phyloP scores from a whole-genome alignment of 1,284 basidiomycete genomes.

The Hemileia vastatrix region DNA sequence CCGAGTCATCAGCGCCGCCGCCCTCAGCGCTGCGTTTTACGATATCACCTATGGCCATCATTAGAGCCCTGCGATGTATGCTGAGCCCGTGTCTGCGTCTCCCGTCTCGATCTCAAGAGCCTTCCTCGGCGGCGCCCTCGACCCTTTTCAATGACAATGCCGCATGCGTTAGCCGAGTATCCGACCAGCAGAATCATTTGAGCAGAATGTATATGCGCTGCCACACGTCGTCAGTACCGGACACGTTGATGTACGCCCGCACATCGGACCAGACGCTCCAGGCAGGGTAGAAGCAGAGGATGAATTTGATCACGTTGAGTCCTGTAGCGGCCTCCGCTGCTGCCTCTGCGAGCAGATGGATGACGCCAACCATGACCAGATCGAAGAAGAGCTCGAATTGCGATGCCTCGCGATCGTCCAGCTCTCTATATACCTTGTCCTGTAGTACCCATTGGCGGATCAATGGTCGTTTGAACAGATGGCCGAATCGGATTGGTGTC shows the following conservation, averaged over 20 bases:
- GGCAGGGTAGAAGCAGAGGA: slow-evolving; percentile 37
- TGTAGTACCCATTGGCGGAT: slow-evolving; percentile 42
- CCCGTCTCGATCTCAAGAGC: too few species aligned
- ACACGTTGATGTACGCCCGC: slow-evolving; percentile 31
- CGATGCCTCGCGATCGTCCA: slow-evolving; percentile 35
- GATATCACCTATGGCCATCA: too few species aligned
- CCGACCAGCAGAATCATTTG: slow-evolving; percentile 41
- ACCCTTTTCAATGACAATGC: neutral
- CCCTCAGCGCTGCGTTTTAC: too few species aligned
- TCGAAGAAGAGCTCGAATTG: slow-evolving; percentile 45
- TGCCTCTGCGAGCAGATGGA: slow-evolving; percentile 20
- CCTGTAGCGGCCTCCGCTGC: slow-evolving; percentile 8
- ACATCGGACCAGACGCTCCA: slow-evolving; percentile 23
- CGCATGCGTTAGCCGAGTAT: slow-evolving; percentile 35
- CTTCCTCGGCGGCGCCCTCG: neutral
- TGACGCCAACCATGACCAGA: slow-evolving; percentile 33
- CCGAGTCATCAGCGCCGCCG: too few species aligned
- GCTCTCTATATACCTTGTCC: slow-evolving; percentile 39
- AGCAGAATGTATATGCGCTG: slow-evolving; percentile 37
- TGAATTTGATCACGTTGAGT: slow-evolving; percentile 25
- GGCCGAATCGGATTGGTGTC: too few species aligned
- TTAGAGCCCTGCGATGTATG: too few species aligned
- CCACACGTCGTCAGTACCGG: slow-evolving; percentile 41
- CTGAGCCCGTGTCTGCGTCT: too few species aligned
- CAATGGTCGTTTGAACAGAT: slow-evolving; percentile 40